These are phyloP conservation scores for Allium sativum DNA, from an alignment of 106 monocot genomes.

Conservation along the genomic window DNA sequence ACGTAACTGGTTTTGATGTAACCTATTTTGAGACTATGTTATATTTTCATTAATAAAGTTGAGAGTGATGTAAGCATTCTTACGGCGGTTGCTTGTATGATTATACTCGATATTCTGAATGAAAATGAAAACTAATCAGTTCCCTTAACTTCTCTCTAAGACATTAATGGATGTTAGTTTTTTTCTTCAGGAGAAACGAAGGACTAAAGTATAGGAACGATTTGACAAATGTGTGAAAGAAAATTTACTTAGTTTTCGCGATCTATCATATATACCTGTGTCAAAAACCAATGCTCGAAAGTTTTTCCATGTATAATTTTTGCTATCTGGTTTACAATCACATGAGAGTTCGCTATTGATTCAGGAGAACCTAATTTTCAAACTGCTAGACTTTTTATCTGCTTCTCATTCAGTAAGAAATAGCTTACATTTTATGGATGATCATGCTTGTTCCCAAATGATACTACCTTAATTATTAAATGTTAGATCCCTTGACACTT, in stretches of 20 bases:
- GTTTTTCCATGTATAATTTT: constrained; percentile 14
- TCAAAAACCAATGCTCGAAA: constrained; percentile 40
- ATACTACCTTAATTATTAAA: constrained; percentile 2
- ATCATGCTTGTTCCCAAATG: background rate
- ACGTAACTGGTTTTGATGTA: too few relatives aligned
- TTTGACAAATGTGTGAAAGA: constrained; percentile 58
- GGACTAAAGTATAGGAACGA: constrained; percentile 46
- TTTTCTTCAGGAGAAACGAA: constrained; percentile 50
- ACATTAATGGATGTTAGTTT: background rate
- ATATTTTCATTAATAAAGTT: too few relatives aligned
- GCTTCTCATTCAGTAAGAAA: constrained; percentile 42
- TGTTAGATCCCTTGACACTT: background rate
- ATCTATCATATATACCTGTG: constrained; percentile 52
- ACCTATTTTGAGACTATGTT: too few relatives aligned
- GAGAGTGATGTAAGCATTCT: constrained; percentile 53
- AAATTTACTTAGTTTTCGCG: constrained; percentile 44
- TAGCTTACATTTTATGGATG: background rate
- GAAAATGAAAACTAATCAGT: too few relatives aligned
- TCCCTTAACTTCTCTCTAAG: background rate
- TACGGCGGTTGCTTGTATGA: background rate
- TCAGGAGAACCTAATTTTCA: constrained; percentile 54
- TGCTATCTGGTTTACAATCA: background rate
- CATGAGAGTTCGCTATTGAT: background rate
- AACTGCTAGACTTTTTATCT: constrained; percentile 56
- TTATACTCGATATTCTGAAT: background rate